These are phyloP conservation scores for Aspergillus sp. DNA, from an alignment of 2,329 filamentous ascomycete species.

Conservation along the genomic window DNA sequence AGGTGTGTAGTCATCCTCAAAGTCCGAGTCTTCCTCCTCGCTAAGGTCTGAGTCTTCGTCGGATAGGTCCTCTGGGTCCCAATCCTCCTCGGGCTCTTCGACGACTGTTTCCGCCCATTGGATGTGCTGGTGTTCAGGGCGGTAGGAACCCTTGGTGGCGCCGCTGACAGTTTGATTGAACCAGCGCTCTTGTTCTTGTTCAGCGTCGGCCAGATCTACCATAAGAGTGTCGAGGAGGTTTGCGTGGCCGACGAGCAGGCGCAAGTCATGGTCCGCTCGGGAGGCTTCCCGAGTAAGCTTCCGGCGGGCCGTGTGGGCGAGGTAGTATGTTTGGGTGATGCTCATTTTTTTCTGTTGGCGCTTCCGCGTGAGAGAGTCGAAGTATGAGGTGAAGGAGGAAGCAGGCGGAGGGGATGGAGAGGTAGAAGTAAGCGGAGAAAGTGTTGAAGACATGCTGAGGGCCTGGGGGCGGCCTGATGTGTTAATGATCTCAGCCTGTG, in stretches of 20 bases:
- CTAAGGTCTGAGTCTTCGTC: constrained; percentile 54
- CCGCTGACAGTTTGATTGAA: constrained; percentile 93
- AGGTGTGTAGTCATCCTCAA: constrained; percentile 34
- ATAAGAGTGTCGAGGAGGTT: constrained; percentile 97
- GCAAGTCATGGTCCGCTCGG: constrained; percentile 88
- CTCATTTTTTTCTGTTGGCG: constrained; percentile 81
- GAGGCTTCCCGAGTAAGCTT: constrained; percentile 94
- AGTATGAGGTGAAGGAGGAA: constrained; percentile 36
- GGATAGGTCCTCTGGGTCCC: constrained; percentile 63
- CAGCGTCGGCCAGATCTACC: constrained; percentile 86
- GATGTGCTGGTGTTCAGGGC: constrained; percentile 68
- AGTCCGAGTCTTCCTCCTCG: constrained; percentile 55
- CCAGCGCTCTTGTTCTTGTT: constrained; percentile 94
- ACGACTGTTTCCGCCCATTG: constrained; percentile 82
- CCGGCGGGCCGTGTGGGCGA: constrained; percentile 91
- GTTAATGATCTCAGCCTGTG: constrained; percentile 28
- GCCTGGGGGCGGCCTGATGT: constrained; percentile 19
- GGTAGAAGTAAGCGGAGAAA: background rate
- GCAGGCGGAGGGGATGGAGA: constrained; percentile 12
- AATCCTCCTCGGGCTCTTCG: constrained; percentile 72
- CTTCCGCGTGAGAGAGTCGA: constrained; percentile 39
- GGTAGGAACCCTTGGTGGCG: constrained; percentile 53
- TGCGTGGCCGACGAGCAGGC: constrained; percentile 93
- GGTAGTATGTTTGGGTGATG: constrained; percentile 96
- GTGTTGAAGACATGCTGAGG: constrained; percentile 25